phyloP scores from a whole-genome alignment of 2,329 filamentous ascomycete species.

The Hyphodiscus sp. region DNA sequence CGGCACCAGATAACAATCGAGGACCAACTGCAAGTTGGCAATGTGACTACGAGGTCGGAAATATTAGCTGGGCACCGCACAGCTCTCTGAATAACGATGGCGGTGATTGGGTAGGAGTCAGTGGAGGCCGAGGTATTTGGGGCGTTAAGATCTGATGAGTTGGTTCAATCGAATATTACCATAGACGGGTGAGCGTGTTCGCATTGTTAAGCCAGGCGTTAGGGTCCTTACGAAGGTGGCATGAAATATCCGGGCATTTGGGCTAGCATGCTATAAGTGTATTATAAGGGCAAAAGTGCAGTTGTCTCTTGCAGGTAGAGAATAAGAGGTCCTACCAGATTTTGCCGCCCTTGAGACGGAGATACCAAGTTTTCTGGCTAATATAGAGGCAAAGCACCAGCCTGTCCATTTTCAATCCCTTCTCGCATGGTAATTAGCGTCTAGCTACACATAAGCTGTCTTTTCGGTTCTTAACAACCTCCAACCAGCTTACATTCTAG shows the following conservation, averaged over 20 bases:
- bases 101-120: slow-evolving; percentile 79
- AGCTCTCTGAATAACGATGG: slow-evolving; percentile 59
- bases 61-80: slow-evolving; percentile 78
- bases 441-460: too few species aligned
- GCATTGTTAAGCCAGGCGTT: slow-evolving; percentile 23
- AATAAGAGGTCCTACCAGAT: neutral
- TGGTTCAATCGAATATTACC: slow-evolving; percentile 8
- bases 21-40: slow-evolving; percentile 73
- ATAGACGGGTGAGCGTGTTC: slow-evolving; percentile 12
- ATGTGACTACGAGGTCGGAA: slow-evolving; percentile 81
- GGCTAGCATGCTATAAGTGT: slow-evolving; percentile 14
- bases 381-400: too few species aligned
- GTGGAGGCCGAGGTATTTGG: slow-evolving; percentile 76
- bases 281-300: slow-evolving; percentile 13
- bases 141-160: slow-evolving; percentile 38
- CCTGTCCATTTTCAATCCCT: too few species aligned
- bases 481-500: neutral
- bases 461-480: neutral
- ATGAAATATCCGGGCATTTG: slow-evolving; percentile 20
- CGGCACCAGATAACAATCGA: slow-evolving; percentile 49
- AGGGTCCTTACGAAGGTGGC: slow-evolving; percentile 13
- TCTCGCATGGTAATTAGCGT: too few species aligned
- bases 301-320: neutral
- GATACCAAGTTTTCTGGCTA: neutral
- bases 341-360: neutral